phyloP scores from a whole-genome alignment of 345 rosid species.

The Eucalyptus curtisii region DNA sequence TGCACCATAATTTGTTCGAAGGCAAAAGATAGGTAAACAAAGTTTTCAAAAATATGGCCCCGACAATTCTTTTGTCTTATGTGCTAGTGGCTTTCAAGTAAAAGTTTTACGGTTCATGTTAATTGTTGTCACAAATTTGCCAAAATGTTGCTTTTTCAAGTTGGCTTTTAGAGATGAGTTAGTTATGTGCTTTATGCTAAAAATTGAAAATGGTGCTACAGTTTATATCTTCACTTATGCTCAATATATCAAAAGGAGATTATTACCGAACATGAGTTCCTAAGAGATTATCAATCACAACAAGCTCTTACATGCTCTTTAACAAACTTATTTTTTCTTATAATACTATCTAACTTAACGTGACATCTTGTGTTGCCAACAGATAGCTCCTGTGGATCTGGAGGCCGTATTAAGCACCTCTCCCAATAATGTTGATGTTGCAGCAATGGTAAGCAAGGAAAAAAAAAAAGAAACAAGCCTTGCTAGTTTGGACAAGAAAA shows the following conservation, averaged over 20 bases:
- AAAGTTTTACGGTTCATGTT: background rate
- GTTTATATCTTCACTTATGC: too few relatives aligned
- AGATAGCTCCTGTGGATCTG: conserved; percentile 83
- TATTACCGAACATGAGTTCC: too few relatives aligned
- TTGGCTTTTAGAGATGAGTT: too few relatives aligned
- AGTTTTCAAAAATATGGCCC: too few relatives aligned
- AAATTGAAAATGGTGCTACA: too few relatives aligned
- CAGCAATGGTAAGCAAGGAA: conserved; percentile 43
- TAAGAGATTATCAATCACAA: too few relatives aligned
- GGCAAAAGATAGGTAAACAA: too few relatives aligned
- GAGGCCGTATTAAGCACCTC: conserved; percentile 50
- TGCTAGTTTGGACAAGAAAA: too few relatives aligned
- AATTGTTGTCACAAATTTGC: background rate
- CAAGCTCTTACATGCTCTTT: background rate
- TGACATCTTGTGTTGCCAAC: background rate
- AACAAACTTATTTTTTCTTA: background rate
- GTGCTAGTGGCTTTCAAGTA: conserved; percentile 43
- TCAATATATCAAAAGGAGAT: too few relatives aligned
- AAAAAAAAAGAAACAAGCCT: background rate
- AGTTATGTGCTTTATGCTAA: too few relatives aligned
- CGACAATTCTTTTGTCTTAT: background rate
- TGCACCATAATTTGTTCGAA: too few relatives aligned
- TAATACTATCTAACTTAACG: background rate
- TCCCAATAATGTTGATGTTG: conserved; percentile 62
- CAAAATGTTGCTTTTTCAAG: background rate